Conservation (phyloP, 768 basidiomycete genomes). For the Nevesoporus exiguus region DNA sequence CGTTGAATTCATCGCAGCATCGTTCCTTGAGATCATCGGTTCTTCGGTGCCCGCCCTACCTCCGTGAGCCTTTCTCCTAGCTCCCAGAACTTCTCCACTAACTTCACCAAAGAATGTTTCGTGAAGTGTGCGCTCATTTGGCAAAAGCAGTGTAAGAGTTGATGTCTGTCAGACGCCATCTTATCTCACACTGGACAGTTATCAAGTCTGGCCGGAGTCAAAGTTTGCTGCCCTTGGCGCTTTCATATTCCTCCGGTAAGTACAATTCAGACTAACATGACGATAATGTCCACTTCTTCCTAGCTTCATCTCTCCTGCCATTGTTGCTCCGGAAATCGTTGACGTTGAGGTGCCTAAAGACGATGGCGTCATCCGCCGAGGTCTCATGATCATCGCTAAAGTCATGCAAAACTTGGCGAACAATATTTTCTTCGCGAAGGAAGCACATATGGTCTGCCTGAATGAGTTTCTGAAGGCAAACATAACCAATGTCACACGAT, state of each 20-base stretch:
- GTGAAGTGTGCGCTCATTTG: slow-evolving; percentile 84
- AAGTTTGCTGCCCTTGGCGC: slow-evolving; percentile 83
- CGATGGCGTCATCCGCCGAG: slow-evolving; percentile 60
- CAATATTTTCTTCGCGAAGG: slow-evolving; percentile 91
- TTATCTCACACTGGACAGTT: slow-evolving; percentile 35
- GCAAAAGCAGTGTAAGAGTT: slow-evolving; percentile 66
- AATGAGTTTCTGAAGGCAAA: slow-evolving; percentile 73
- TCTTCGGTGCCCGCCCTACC: slow-evolving; percentile 70
- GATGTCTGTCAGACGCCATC: slow-evolving; percentile 1
- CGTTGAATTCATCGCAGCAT: slow-evolving; percentile 68
- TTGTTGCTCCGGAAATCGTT: slow-evolving; percentile 80
- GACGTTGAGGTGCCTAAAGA: slow-evolving; percentile 78
- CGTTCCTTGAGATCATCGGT: slow-evolving; percentile 72
- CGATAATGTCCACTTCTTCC: neutral
- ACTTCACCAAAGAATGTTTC: slow-evolving; percentile 60
- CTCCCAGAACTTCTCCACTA: neutral
- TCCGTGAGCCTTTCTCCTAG: slow-evolving; percentile 47
- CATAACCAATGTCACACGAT: slow-evolving; percentile 70
- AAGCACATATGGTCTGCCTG: slow-evolving; percentile 77
- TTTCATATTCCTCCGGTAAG: slow-evolving; percentile 84
- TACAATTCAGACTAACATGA: neutral
- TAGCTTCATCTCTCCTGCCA: slow-evolving; percentile 89
- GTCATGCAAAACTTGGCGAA: slow-evolving; percentile 92
- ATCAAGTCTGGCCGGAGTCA: slow-evolving; percentile 70
- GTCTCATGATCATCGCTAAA: slow-evolving; percentile 84